Evolutionary conservation across 495 filamentous ascomycete genomes (phyloP), one percentile per base, ranked within the genome.

Genomic region (Hyphodiscus hymeniophilus): DNA sequence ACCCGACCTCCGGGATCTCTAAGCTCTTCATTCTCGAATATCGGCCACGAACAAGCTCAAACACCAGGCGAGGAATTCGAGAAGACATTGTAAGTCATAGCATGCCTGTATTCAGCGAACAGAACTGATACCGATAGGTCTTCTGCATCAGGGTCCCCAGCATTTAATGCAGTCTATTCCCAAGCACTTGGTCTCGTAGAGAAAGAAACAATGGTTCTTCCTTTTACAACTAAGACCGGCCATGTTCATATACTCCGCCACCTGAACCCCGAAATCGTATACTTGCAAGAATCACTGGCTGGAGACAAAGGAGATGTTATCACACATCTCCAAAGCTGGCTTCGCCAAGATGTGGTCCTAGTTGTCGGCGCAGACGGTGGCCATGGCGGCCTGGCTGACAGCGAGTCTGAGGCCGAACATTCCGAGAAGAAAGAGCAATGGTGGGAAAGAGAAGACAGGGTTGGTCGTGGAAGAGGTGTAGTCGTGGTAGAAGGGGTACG

Each of bases 21-120:
- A 47, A 79, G 82, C 49, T 94, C 89, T 7, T 94, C 89, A 0
- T 94, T 88, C 62, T 91, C 87, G 6, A 89, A 89, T 61, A 89
- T 92, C 47, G 82, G 79, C 31, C 82, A 79, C 33, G 82, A 89
- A 51, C 82, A 88, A 61, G 79, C 78, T 3, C 74, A 76, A 46
- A 83, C 81, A 0, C 76, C 85, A n/a, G 76, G 68, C 31, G 80
- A 84, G 33, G 73, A 84, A 42, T 61, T 70, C 31, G 74, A 76
- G 48, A 79, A 69, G 39, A 70, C 75, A 5, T 33, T 79, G 66
- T 70, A 60, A 60, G 73, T 66, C 48, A 7, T 55, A 56, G n/a
- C 62, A 12, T 63, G 64, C 36, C 56, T 45, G 28, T n/a, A 36
- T 6, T 6, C 1, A 33, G 11, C 0, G 35, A 18, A 31, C 36